Percentiles rank a stretch among this genome's conserved stretches.
These are phyloP conservation scores for Ustanciosporium gigantosporum DNA, from an alignment of 1,284 basidiomycete species.

Conservation along the genomic window DNA sequence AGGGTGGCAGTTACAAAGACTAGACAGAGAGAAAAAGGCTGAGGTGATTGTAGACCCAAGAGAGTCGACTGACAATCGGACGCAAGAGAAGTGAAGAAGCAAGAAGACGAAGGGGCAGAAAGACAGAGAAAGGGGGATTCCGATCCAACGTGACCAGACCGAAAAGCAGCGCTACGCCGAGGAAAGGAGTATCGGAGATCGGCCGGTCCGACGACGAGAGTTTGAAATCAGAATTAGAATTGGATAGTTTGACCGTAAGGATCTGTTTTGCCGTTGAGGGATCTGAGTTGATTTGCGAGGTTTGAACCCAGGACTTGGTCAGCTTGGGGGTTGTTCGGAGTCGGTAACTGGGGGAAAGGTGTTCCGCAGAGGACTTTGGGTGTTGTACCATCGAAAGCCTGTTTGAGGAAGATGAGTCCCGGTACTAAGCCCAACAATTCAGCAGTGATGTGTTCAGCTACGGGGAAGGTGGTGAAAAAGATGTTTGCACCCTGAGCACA, in stretches of 20 bases:
- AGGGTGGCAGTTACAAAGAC: too few species aligned
- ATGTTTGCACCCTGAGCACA: conserved; percentile 52
- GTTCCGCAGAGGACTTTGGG: conserved; percentile 31
- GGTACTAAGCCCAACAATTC: conserved; percentile 26
- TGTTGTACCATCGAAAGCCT: conserved; percentile 24
- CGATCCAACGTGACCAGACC: too few species aligned
- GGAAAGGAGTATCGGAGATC: too few species aligned
- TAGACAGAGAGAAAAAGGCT: too few species aligned
- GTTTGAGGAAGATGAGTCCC: conserved; percentile 23
- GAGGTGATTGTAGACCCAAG: too few species aligned
- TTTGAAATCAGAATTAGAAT: too few species aligned
- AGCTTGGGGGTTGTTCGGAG: not conserved
- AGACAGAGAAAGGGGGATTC: too few species aligned
- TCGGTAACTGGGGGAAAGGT: not conserved
- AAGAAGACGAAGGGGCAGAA: too few species aligned
- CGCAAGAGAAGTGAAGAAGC: too few species aligned
- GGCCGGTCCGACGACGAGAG: too few species aligned
- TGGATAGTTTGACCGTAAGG: not conserved
- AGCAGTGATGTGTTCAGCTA: conserved; percentile 36
- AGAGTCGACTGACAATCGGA: too few species aligned
- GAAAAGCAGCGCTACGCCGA: too few species aligned
- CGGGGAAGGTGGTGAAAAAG: conserved; percentile 28
- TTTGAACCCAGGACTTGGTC: not conserved
- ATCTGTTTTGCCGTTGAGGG: not conserved
- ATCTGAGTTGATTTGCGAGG: not conserved